Evolutionary conservation across 176 grass and related monocot species (phyloP), one percentile per base, ranked within the genome.

Genomic region (Miscanthus lutarioriparius): DNA sequence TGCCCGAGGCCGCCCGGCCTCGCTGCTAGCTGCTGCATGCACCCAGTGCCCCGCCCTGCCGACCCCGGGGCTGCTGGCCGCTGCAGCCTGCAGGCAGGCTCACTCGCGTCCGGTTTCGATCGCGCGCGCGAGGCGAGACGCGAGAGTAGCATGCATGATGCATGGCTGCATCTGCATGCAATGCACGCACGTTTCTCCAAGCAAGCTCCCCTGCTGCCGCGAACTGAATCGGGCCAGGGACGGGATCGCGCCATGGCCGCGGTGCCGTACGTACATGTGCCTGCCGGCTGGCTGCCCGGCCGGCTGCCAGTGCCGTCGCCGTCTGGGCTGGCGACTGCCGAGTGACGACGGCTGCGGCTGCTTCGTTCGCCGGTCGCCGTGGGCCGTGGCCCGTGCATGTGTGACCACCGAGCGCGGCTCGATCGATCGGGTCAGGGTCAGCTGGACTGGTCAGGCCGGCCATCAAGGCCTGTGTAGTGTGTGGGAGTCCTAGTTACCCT

Each of bases 401-500:
- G 17, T 1, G 49, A 51, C 48, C 48, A 51, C 48, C 17, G 49
- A 17, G n/a, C 37, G 36, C 8, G 47, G 45, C 14, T 48, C 14
- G 43, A 45, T 45, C 11, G 12, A 48, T 48, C 45, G 4, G 47
- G 45, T 48, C 45, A 48, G 45, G 14, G 4, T 48, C 45, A 48
- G 45, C 13, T 49, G 47, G 47, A 45, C 6, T 28, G 62, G 39
- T 67, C 16, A 45, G 39, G 28, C 16, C 7, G 59, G 27, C 62
- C 59, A 65, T 76, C 63, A 54, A 20, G 72, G 25, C 44, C 72
- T 67, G 72, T 39, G 62, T 44, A 36, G 48, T 58, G n/a, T 19
- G 17, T 43, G 14, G 73, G 63, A 77, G 73, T 76, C 67, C 83
- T 51, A 40, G 76, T 36, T 26, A 16, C 37, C 37, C 38, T 58